phyloP scores from a whole-genome alignment of 768 basidiomycete genomes.

The Calocybe cyanea region DNA sequence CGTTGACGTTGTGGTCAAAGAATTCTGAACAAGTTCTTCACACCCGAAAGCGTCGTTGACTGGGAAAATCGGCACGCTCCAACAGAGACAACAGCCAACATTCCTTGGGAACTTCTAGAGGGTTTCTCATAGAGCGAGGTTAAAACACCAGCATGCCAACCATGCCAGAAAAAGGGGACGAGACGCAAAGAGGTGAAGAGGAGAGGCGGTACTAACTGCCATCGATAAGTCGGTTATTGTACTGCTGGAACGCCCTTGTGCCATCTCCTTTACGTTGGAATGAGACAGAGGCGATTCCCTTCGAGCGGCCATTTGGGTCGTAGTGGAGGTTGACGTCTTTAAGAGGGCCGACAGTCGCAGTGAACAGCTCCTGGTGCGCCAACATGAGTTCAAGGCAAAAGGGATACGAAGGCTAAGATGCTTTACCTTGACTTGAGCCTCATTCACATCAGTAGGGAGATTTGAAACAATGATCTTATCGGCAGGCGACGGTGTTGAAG shows the following conservation, averaged over 20 bases:
- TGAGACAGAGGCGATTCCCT: constrained; percentile 83
- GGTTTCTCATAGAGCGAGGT: constrained; percentile 25
- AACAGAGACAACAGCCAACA: constrained; percentile 43
- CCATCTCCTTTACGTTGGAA: constrained; percentile 89
- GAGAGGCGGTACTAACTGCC: constrained; percentile 94
- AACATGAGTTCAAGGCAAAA: not conserved
- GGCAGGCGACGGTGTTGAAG: constrained; percentile 44
- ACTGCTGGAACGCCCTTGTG: constrained; percentile 86
- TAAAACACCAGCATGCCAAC: constrained; percentile 16
- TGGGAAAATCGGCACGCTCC: constrained; percentile 12
- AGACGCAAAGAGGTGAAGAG: constrained; percentile 37
- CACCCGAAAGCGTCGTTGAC: constrained; percentile 18
- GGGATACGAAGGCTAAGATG: not conserved
- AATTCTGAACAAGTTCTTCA: constrained; percentile 1
- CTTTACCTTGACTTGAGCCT: constrained; percentile 86
- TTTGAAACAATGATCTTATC: constrained; percentile 97
- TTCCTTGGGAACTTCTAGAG: constrained; percentile 35
- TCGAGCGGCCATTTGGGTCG: constrained; percentile 81
- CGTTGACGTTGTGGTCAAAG: constrained; percentile 1
- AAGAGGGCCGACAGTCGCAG: constrained; percentile 83
- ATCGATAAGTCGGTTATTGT: constrained; percentile 99
- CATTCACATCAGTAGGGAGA: constrained; percentile 90
- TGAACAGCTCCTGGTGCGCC: constrained; percentile 78
- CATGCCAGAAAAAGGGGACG: constrained; percentile 30
- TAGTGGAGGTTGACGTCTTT: constrained; percentile 83